Percentiles rank a stretch among this genome's conserved stretches.
Conservation (phyloP, 495 filamentous ascomycete genomes). For the Lasiosphaeris hirsuta region DNA sequence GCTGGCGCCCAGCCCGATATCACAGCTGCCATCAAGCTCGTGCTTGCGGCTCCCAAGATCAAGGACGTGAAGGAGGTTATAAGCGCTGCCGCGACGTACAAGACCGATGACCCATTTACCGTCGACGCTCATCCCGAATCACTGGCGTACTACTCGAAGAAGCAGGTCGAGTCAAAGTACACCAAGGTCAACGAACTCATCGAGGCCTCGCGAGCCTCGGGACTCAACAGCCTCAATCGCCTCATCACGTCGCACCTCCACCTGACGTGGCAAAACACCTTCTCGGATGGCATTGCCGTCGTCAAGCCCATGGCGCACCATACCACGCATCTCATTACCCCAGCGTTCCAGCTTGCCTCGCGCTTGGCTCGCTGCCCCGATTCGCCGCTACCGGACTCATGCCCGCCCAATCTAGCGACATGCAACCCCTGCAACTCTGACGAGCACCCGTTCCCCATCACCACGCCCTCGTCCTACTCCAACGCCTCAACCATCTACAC, state of each 20-base stretch:
- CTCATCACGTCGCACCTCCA: constrained; percentile 88
- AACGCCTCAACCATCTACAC: constrained; percentile 67
- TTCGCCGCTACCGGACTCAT: constrained; percentile 69
- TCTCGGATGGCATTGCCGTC: constrained; percentile 67
- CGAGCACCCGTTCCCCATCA: constrained; percentile 50
- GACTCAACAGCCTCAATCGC: constrained; percentile 59
- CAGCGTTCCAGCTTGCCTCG: constrained; percentile 66
- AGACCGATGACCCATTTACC: constrained; percentile 52
- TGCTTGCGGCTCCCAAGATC: constrained; percentile 44
- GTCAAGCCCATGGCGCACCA: constrained; percentile 72
- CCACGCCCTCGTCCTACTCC: constrained; percentile 54
- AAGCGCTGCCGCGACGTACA: constrained; percentile 52
- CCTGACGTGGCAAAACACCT: constrained; percentile 77
- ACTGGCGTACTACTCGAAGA: constrained; percentile 71
- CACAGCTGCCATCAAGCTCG: constrained; percentile 62
- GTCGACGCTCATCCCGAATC: constrained; percentile 60
- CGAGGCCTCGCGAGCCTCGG: constrained; percentile 48
- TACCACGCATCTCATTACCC: constrained; percentile 66
- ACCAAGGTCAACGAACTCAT: constrained; percentile 53
- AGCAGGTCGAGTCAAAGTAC: neutral
- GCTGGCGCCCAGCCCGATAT: constrained; percentile 65
- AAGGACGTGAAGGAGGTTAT: constrained; percentile 50
- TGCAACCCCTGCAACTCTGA: constrained; percentile 70
- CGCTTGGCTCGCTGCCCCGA: constrained; percentile 70
- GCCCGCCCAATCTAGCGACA: constrained; percentile 72